These are phyloP conservation scores for Lizonia empirigonia DNA, from an alignment of 2,329 filamentous ascomycete genomes.

Conservation along the genomic window DNA sequence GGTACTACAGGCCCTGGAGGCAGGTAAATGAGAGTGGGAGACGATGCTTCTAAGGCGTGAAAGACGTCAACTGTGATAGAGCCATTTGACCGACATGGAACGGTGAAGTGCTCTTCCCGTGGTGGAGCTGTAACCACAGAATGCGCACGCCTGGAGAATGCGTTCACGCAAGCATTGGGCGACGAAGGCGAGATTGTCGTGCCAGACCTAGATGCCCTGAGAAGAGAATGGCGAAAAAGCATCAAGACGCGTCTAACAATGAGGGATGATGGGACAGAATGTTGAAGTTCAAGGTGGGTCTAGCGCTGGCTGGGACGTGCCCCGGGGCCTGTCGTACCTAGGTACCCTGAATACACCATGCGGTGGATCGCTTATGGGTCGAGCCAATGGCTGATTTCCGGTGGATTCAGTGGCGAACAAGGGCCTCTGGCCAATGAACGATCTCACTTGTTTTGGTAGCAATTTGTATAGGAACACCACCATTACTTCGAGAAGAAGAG, in stretches of 20 bases:
- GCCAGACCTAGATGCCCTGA: neutral
- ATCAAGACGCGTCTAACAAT: constrained; percentile 4
- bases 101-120: constrained; percentile 37
- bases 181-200: neutral
- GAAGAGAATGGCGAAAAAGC: neutral
- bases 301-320: neutral
- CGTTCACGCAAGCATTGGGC: neutral
- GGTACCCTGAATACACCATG: too few relatives aligned
- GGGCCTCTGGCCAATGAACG: too few relatives aligned
- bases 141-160: constrained; percentile 18
- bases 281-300: constrained; percentile 4
- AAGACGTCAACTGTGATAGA: constrained; percentile 49
- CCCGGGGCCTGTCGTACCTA: neutral
- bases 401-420: too few relatives aligned
- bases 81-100: constrained; percentile 53
- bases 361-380: too few relatives aligned
- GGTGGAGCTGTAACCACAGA: constrained; percentile 30
- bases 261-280: constrained; percentile 3
- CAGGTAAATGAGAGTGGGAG: constrained; percentile 51
- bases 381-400: too few relatives aligned
- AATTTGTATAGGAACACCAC: too few relatives aligned
- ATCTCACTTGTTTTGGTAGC: too few relatives aligned
- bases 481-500: too few relatives aligned
- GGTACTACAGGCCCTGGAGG: constrained; percentile 50
- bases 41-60: constrained; percentile 34